Evolutionary conservation across 2,329 filamentous ascomycete genomes (phyloP).

Genomic region (Escovopsis weberi): DNA sequence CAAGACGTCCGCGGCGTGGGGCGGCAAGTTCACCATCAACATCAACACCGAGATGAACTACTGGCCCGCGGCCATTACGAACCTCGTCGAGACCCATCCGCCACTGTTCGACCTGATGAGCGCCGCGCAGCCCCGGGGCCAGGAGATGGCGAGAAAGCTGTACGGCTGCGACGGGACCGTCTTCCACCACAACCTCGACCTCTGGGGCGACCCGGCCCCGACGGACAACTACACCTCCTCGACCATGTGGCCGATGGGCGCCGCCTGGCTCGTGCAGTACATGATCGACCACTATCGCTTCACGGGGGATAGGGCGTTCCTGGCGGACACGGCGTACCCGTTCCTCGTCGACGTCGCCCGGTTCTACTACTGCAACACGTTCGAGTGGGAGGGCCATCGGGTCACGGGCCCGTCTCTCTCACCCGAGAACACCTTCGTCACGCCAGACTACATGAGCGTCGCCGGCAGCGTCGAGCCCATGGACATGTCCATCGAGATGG

Average conservation of each 20-base stretch:
- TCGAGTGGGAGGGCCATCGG: constrained; percentile 13
- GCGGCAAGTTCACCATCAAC: constrained; percentile 31
- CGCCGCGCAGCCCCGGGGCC: constrained; percentile 18
- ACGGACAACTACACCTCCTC: constrained; percentile 11
- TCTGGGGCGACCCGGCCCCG: constrained; percentile 19
- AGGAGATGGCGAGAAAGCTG: constrained; percentile 16
- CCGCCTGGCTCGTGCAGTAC: constrained; percentile 25
- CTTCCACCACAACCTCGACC: constrained; percentile 19
- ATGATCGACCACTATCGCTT: constrained; percentile 25
- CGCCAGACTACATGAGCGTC: constrained; percentile 3
- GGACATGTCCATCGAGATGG: constrained; percentile 12
- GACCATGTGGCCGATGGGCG: constrained; percentile 25
- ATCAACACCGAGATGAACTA: constrained; percentile 37
- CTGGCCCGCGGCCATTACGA: constrained; percentile 21
- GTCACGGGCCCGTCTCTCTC: constrained; percentile 15
- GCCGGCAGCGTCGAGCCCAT: constrained; percentile 6
- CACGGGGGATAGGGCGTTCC: constrained; percentile 11
- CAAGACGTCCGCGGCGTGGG: constrained; percentile 19
- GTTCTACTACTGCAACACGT: constrained; percentile 21
- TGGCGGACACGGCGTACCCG: constrained; percentile 13
- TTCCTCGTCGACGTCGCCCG: constrained; percentile 16
- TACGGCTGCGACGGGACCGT: constrained; percentile 18
- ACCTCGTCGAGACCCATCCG: constrained; percentile 20
- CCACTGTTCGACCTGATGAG: constrained; percentile 15
- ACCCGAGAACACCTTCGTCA: constrained; percentile 14